These are phyloP conservation scores for Fusarium austroafricanum DNA, from an alignment of 2,329 filamentous ascomycete genomes.

Conservation along the genomic window DNA sequence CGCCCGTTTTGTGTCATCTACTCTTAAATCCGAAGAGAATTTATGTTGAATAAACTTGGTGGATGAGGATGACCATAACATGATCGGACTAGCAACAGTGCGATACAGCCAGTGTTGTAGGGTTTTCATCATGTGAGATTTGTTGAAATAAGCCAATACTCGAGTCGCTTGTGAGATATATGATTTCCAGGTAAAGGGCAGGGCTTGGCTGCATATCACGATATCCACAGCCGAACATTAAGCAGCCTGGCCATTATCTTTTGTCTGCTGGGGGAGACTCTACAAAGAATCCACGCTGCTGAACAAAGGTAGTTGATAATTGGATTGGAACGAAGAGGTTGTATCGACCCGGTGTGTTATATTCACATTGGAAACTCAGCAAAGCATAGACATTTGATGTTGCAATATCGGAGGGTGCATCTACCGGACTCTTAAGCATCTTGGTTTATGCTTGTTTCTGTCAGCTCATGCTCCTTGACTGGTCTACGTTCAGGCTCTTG, in stretches of 20 bases:
- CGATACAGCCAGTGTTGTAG: neutral
- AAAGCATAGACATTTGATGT: neutral
- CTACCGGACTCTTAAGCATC: slow-evolving; percentile 8
- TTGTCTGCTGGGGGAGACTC: neutral
- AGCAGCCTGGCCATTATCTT: neutral
- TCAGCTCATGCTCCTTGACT: neutral
- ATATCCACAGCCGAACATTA: neutral
- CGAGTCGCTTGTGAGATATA: neutral
- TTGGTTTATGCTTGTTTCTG: slow-evolving; percentile 38
- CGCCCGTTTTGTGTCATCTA: slow-evolving; percentile 37
- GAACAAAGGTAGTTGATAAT: neutral
- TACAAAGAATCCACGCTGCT: neutral
- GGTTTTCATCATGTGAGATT: slow-evolving; percentile 13
- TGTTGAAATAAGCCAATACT: slow-evolving; percentile 4
- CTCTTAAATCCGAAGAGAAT: slow-evolving; percentile 21
- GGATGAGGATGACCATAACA: neutral
- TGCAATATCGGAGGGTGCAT: slow-evolving; percentile 1
- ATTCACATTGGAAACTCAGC: neutral
- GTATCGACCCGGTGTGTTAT: neutral
- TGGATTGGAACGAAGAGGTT: neutral
- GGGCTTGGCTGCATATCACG: neutral
- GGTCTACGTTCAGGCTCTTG: slow-evolving; percentile 9
- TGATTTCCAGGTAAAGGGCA: neutral
- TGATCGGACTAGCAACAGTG: neutral
- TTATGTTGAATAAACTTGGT: slow-evolving; percentile 20